Evolutionary conservation across 1,139 yeast species (phyloP).

Genomic region (Magnusiomyces fungicola): DNA sequence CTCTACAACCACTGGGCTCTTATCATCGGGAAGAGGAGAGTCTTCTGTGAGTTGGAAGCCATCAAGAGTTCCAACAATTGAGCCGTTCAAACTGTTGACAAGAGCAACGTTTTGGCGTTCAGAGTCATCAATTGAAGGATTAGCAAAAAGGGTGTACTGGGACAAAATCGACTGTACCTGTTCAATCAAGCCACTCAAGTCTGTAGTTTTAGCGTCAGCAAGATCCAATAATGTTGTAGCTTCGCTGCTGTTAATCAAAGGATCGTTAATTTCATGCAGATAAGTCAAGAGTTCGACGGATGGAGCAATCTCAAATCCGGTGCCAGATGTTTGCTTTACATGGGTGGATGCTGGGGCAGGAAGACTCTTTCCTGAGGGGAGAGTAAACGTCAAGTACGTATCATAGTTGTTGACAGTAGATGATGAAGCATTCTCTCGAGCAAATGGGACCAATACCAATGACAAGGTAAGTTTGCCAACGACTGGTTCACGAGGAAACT

Average conservation of each 20-base stretch:
- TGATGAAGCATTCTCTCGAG: background rate
- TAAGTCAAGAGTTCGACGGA: background rate
- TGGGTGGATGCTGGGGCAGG: slow-evolving; percentile 10
- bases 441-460: slow-evolving; percentile 2
- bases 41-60: slow-evolving; percentile 7
- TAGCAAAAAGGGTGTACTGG: slow-evolving; percentile 9
- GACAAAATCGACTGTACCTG: slow-evolving; percentile 10
- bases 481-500: slow-evolving; percentile 1
- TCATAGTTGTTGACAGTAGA: background rate
- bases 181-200: background rate
- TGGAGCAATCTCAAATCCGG: slow-evolving; percentile 1
- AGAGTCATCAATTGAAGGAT: background rate
- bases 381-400: slow-evolving; percentile 5
- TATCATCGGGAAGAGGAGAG: slow-evolving; percentile 8
- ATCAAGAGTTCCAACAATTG: slow-evolving; percentile 8
- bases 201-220: background rate
- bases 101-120: slow-evolving; percentile 6
- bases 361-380: slow-evolving; percentile 9
- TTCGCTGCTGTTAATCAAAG: background rate
- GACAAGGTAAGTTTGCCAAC: slow-evolving; percentile 7
- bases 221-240: background rate
- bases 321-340: background rate
- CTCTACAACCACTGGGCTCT: slow-evolving; percentile 11
- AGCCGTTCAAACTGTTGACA: slow-evolving; percentile 8
- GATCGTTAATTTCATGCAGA: background rate